Conservation (phyloP, 208 protist species). For the Acanthamoeba royreba region DNA sequence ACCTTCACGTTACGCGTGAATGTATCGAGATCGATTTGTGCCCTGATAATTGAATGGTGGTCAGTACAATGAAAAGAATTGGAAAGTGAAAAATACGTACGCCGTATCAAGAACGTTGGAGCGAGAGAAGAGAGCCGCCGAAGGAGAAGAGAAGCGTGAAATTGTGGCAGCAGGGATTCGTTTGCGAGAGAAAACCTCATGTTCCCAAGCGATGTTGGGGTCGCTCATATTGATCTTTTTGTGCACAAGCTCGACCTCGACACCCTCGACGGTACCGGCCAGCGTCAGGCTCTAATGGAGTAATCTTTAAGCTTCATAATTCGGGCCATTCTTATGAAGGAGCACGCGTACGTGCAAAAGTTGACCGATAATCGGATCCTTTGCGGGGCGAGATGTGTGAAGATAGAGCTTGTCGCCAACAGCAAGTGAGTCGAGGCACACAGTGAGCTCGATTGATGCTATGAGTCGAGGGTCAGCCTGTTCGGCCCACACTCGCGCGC, state of each 20-base stretch:
- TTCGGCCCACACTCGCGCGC: conserved; percentile 47
- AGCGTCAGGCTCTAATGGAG: neutral
- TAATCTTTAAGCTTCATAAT: too few species aligned
- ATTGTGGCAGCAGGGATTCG: conserved; percentile 44
- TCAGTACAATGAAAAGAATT: neutral
- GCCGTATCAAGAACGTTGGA: neutral
- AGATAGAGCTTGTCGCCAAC: conserved; percentile 39
- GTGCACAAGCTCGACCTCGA: conserved; percentile 11
- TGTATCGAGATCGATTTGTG: neutral
- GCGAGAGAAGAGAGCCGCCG: neutral
- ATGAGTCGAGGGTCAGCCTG: neutral
- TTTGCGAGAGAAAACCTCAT: conserved; percentile 60
- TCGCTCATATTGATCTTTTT: conserved; percentile 61
- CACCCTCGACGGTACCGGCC: neutral
- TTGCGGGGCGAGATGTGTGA: conserved; percentile 41
- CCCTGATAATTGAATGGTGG: neutral
- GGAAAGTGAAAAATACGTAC: neutral
- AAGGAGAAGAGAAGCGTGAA: neutral
- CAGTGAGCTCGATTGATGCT: conserved; percentile 40
- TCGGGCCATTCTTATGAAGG: too few species aligned
- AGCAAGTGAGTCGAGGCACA: conserved; percentile 59
- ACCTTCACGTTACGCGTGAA: conserved; percentile 11
- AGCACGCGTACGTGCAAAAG: neutral
- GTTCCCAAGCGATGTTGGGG: conserved; percentile 45
- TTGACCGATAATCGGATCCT: neutral